Conservation (phyloP, 1,139 yeast species). For the Pichia sp. region DNA sequence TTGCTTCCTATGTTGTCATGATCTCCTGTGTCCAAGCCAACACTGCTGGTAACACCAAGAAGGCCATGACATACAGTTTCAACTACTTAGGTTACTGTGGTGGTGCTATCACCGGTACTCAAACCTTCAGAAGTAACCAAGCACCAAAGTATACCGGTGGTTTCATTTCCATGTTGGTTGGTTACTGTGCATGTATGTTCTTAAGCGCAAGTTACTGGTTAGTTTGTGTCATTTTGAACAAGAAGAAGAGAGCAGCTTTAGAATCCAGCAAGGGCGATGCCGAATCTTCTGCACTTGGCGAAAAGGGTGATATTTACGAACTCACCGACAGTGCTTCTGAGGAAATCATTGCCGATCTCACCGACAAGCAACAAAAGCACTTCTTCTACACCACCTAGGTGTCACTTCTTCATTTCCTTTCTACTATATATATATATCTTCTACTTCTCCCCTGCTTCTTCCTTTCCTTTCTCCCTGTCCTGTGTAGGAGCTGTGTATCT, state of each 20-base stretch:
- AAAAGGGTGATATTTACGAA: background rate
- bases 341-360: conserved; percentile 51
- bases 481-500: too few species aligned
- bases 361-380: conserved; percentile 47
- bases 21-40: conserved; percentile 9
- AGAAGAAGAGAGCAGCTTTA: conserved; percentile 18
- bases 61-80: conserved; percentile 20
- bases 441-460: background rate
- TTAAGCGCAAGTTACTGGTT: conserved; percentile 34
- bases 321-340: conserved; percentile 9
- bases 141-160: conserved; percentile 30
- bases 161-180: conserved; percentile 34
- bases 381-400: conserved; percentile 10
- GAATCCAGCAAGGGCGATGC: conserved; percentile 12
- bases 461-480: background rate
- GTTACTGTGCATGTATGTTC: conserved; percentile 34
- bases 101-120: conserved; percentile 72
- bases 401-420: background rate
- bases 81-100: conserved; percentile 52
- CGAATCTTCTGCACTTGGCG: conserved; percentile 7
- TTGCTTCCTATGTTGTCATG: conserved; percentile 7
- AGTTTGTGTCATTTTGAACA: conserved; percentile 25
- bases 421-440: too few species aligned
- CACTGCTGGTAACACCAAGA: conserved; percentile 21
- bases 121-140: conserved; percentile 43